Evolutionary conservation across 2,329 filamentous ascomycete genomes (phyloP).

Genomic region (Curvularia verruculosa): DNA sequence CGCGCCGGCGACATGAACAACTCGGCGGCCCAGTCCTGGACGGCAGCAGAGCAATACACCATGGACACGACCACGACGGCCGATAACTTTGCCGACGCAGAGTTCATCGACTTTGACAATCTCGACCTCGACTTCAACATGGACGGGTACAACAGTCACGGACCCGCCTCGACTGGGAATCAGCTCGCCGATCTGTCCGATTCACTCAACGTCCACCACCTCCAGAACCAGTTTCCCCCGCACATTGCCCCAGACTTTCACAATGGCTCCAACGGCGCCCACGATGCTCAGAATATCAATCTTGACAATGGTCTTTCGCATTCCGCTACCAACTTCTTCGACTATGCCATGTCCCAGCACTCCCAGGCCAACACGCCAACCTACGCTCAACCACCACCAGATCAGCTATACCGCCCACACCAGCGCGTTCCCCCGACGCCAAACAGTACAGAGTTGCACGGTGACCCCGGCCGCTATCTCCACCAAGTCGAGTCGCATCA

Average conservation of each 20-base stretch:
- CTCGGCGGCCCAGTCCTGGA: constrained; percentile 47
- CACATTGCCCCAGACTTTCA: constrained; percentile 33
- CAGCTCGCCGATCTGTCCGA: constrained; percentile 43
- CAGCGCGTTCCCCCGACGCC: constrained; percentile 78
- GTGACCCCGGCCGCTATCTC: constrained; percentile 62
- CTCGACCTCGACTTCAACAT: constrained; percentile 42
- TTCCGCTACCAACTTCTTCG: constrained; percentile 39
- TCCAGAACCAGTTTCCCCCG: constrained; percentile 40
- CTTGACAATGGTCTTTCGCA: constrained; percentile 23
- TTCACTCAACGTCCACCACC: constrained; percentile 43
- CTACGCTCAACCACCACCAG: constrained; percentile 53
- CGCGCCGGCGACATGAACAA: constrained; percentile 41
- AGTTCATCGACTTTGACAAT: constrained; percentile 49
- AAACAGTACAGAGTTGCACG: constrained; percentile 77
- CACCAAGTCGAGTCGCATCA: constrained; percentile 62
- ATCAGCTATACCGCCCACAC: constrained; percentile 56
- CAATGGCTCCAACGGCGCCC: constrained; percentile 27
- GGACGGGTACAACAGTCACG: constrained; percentile 33
- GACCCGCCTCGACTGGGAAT: constrained; percentile 27
- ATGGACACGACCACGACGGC: constrained; percentile 50
- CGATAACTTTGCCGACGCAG: constrained; percentile 53
- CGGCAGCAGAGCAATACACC: constrained; percentile 46
- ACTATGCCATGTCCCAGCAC: constrained; percentile 43
- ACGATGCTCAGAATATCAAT: constrained; percentile 22
- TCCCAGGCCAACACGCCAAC: constrained; percentile 45